Evolutionary conservation across 305 asterid species (phyloP), one percentile per base, ranked within the genome.

Genomic region (Lippia alba): DNA sequence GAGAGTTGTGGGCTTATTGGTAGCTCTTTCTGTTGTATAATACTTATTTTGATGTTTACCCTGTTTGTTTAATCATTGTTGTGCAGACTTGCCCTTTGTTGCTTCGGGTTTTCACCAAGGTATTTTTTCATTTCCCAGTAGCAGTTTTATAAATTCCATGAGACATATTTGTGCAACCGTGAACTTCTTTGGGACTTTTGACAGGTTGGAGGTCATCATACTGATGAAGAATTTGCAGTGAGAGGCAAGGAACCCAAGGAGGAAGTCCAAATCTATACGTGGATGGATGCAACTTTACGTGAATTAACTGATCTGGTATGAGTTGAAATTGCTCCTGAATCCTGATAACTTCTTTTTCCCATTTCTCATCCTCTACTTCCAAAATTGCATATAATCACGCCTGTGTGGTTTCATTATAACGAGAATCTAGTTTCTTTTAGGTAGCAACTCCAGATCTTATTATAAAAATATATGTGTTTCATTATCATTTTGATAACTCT

Each of bases 231-330:
- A 74, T 94, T 91, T 86, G 90, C 95, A 6, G 98, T 88, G 80
- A 85, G 97, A 74, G 99, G 99, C 76, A 94, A 94, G 84, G 98
- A 91, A 82, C 99, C 99, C 19, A 94, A 91, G 80, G 98, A 94
- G 73, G 99, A 94, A 80, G 99, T 94, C 76, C 98, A 94, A 78
- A 91, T 94, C 56, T 94, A 94, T 70, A 94, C 99, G 11, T 94
- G 99, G 99, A 61, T 91, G 99, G 99, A 94, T 85, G 99, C 99
- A 14, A 91, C 97, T 56, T 79, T 94, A 73, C 97, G 97, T 18
- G 99, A 94, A 78, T 78, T 94, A 80, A 94, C 99, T 74, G 99
- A 94, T 83, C 88, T 94, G 97, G 99, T 94, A 87, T 57, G 71
- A 66, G 14, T 54, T 54, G 15, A 54, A 41, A 19, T 63, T 71